Percentiles rank a stretch among this genome's conserved stretches.
phyloP scores from a whole-genome alignment of 345 rosid species.

The Stellera chamaejasme region DNA sequence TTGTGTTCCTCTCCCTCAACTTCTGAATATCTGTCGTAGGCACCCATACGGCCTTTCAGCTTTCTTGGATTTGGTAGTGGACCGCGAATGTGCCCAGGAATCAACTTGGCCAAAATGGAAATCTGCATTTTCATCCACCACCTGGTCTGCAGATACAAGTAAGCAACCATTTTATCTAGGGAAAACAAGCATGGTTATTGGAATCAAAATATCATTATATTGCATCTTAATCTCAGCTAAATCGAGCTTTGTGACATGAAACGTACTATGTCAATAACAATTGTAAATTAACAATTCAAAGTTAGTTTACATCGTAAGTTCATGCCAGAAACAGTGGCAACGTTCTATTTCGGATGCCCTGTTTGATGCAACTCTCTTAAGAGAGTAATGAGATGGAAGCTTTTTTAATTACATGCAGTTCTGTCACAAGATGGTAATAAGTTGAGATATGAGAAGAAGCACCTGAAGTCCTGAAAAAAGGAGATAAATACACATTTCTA shows the following conservation, averaged over 20 bases:
- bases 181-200: not conserved
- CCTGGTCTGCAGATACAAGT: constrained; percentile 55
- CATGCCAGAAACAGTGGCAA: too few relatives aligned
- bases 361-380: too few relatives aligned
- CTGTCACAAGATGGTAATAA: too few relatives aligned
- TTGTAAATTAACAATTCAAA: too few relatives aligned
- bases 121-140: constrained; percentile 57
- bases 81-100: constrained; percentile 65
- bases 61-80: constrained; percentile 67
- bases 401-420: not conserved
- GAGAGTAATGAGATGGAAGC: too few relatives aligned
- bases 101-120: constrained; percentile 62
- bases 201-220: not conserved
- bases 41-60: constrained; percentile 35
- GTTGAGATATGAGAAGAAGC: too few relatives aligned
- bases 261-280: too few relatives aligned
- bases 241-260: too few relatives aligned
- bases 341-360: too few relatives aligned
- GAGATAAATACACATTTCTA: not conserved
- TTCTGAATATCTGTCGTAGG: constrained; percentile 22
- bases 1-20: not conserved
- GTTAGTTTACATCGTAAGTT: too few relatives aligned
- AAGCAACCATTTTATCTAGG: constrained; percentile 10
- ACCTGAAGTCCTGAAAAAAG: not conserved
- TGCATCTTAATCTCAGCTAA: too few relatives aligned